A percentile compares a stretch with the other conserved stretches of the same genome.
These are phyloP conservation scores for Eragrostis curvula DNA, from an alignment of 176 grass and related monocot genomes.

Conservation along the genomic window DNA sequence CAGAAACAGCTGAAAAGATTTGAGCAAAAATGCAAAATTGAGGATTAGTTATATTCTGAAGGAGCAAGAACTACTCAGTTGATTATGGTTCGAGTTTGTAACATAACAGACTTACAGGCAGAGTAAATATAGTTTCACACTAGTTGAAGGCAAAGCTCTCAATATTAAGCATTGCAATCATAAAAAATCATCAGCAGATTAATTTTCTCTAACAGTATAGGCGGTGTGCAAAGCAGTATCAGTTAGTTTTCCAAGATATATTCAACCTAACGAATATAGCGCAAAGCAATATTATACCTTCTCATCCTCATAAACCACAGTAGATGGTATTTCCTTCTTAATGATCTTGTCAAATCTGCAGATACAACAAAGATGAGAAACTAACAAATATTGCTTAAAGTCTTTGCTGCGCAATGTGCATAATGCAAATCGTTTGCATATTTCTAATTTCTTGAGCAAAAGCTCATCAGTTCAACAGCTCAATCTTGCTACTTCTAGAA, in stretches of 20 bases:
- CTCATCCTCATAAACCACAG: slow-evolving; percentile 86
- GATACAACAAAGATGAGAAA: slow-evolving; percentile 44
- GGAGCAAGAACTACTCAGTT: neutral
- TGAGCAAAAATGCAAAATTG: neutral
- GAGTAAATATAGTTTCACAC: neutral
- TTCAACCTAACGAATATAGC: slow-evolving; percentile 8
- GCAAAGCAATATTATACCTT: slow-evolving; percentile 53
- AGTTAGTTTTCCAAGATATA: neutral
- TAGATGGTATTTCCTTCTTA: slow-evolving; percentile 89
- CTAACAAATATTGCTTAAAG: slow-evolving; percentile 15
- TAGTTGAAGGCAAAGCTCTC: neutral
- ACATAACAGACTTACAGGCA: neutral
- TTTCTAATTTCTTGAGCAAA: neutral
- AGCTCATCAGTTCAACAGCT: slow-evolving; percentile 14
- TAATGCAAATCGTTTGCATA: slow-evolving; percentile 15
- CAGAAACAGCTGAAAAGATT: neutral
- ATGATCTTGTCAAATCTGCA: slow-evolving; percentile 99
- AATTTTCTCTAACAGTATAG: neutral
- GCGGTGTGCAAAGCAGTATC: neutral
- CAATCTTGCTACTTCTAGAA: neutral
- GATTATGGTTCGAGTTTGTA: neutral
- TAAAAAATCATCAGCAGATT: neutral
- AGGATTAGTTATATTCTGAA: neutral
- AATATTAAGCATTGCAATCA: neutral
- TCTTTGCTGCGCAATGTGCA: slow-evolving; percentile 3